Conservation (phyloP, 2,329 filamentous ascomycete genomes). For the Arthrobotrys pseudoclavata region DNA sequence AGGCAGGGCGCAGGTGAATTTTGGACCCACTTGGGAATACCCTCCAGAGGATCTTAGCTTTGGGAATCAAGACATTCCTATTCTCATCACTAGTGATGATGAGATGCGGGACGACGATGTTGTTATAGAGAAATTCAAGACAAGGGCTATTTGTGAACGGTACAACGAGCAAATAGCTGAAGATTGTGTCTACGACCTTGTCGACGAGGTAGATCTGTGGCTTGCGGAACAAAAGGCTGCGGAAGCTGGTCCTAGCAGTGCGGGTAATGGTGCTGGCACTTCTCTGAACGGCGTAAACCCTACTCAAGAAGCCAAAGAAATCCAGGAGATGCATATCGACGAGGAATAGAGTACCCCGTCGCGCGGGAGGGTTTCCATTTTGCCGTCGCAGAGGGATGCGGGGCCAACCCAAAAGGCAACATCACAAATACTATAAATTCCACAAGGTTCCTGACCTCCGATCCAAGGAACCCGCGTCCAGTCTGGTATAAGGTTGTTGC, state of each 20-base stretch:
- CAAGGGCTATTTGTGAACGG: conserved; percentile 77
- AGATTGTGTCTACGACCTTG: conserved; percentile 90
- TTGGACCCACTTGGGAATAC: conserved; percentile 92
- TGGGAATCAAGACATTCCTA: conserved; percentile 64
- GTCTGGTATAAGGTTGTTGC: not conserved
- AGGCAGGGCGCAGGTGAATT: conserved; percentile 91
- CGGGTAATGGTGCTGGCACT: conserved; percentile 8
- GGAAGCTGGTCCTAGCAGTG: conserved; percentile 1
- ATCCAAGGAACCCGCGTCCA: not conserved
- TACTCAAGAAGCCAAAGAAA: conserved; percentile 53
- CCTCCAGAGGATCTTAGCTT: conserved; percentile 75
- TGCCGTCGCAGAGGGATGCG: not conserved
- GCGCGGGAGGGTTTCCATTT: conserved; percentile 4
- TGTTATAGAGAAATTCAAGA: conserved; percentile 12
- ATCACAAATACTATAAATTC: not conserved
- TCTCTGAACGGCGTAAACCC: conserved; percentile 14
- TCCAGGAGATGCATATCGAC: conserved; percentile 57
- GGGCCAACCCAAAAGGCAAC: not conserved
- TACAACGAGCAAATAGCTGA: conserved; percentile 95
- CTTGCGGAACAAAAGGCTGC: conserved; percentile 72
- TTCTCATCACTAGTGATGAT: conserved; percentile 64
- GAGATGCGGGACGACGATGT: conserved; percentile 66
- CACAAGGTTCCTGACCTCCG: not conserved
- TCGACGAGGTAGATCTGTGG: conserved; percentile 95
- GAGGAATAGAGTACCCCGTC: conserved; percentile 50